Percentiles rank a stretch among this genome's conserved stretches.
These are phyloP conservation scores for Rhytidhysteron rufulum DNA, from an alignment of 2,329 filamentous ascomycete species.

Conservation along the genomic window DNA sequence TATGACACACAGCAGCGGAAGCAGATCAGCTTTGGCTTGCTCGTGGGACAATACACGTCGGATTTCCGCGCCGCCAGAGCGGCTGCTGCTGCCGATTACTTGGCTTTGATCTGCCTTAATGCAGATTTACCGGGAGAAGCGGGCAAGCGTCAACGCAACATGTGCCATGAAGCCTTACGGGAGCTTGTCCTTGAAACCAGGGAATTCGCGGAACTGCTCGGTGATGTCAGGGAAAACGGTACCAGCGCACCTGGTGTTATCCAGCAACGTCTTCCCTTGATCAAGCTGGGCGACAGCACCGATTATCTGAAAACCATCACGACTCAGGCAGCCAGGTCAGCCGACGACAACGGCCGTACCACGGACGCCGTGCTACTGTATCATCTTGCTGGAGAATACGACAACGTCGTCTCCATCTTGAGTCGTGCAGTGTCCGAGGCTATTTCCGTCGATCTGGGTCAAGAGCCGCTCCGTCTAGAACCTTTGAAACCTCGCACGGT, in stretches of 20 bases:
- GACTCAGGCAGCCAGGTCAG: constrained; percentile 83
- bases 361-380: constrained; percentile 94
- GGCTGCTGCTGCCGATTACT: constrained; percentile 87
- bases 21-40: constrained; percentile 90
- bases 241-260: constrained; percentile 81
- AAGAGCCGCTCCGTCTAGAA: constrained; percentile 72
- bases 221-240: constrained; percentile 84
- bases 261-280: constrained; percentile 76
- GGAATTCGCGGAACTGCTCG: constrained; percentile 90
- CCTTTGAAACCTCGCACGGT: constrained; percentile 69
- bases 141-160: constrained; percentile 70
- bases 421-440: constrained; percentile 88
- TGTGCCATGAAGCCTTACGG: constrained; percentile 89
- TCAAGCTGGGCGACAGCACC: constrained; percentile 72
- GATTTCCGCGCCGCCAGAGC: constrained; percentile 92
- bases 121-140: constrained; percentile 71
- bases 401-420: constrained; percentile 86
- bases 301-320: constrained; percentile 92
- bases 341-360: constrained; percentile 88
- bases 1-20: constrained; percentile 66
- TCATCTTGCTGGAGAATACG: constrained; percentile 91
- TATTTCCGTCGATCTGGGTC: constrained; percentile 79
- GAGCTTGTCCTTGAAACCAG: constrained; percentile 95
- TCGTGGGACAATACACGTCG: constrained; percentile 91
- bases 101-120: constrained; percentile 88